These are phyloP conservation scores for Russula emetica DNA, from an alignment of 768 basidiomycete genomes.

Conservation along the genomic window DNA sequence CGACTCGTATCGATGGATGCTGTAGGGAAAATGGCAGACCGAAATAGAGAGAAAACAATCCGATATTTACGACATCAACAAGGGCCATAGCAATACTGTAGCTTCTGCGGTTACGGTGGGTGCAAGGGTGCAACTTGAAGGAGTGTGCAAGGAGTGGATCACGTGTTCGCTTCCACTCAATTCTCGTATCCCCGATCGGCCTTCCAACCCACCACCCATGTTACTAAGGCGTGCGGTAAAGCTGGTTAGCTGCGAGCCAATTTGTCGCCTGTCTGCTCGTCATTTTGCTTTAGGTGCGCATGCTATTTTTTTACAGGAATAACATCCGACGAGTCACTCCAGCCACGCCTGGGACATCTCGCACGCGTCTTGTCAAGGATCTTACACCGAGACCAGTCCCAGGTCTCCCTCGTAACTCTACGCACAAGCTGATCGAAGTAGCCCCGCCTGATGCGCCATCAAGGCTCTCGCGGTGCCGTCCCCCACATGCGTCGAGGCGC, in stretches of 20 bases:
- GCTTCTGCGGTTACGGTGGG: no score
- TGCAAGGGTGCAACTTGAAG: no score
- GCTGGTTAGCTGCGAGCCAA: not conserved
- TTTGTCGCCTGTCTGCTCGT: not conserved
- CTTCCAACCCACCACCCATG: not conserved
- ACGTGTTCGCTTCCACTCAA: no score
- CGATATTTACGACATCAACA: no score
- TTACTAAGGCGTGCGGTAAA: not conserved
- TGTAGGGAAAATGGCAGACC: no score
- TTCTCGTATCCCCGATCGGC: not conserved
- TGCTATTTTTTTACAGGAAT: not conserved
- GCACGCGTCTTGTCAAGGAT: constrained; percentile 27
- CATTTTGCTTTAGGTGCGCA: constrained; percentile 16
- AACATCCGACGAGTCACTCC: constrained; percentile 22
- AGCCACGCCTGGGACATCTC: constrained; percentile 37
- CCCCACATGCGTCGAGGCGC: constrained; percentile 6
- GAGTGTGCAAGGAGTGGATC: no score
- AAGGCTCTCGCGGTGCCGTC: constrained; percentile 9
- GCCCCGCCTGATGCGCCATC: constrained; percentile 15
- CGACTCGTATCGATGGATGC: no score
- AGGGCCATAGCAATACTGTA: no score
- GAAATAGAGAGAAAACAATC: no score
- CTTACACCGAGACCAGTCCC: constrained; percentile 16
- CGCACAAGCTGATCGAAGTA: constrained; percentile 22
- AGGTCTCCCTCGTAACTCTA: constrained; percentile 6